A percentile compares a stretch with the other conserved stretches of the same genome.
Evolutionary conservation across 2,329 filamentous ascomycete genomes (phyloP).

Genomic region (Calcarisporium arbuscula): DNA sequence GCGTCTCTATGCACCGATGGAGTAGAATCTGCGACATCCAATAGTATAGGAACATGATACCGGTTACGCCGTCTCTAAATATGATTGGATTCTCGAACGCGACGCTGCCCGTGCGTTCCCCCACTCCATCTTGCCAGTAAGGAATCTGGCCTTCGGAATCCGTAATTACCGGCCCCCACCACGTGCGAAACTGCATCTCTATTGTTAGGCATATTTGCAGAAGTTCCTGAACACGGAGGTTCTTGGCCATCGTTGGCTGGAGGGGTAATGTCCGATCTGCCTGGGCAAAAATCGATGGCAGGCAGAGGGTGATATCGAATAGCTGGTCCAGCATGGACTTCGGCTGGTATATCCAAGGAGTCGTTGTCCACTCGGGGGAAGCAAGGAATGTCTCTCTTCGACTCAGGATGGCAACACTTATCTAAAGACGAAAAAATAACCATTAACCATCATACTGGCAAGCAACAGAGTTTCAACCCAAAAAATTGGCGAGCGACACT

Average conservation of each 20-base stretch:
- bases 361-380: conserved; percentile 42
- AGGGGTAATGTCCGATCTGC: conserved; percentile 35
- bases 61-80: conserved; percentile 38
- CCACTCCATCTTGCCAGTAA: conserved; percentile 33
- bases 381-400: conserved; percentile 46
- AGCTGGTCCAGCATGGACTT: conserved; percentile 46
- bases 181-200: conserved; percentile 41
- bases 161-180: too few species aligned
- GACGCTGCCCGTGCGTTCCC: conserved; percentile 22
- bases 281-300: conserved; percentile 41
- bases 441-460: too few species aligned
- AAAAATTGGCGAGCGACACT: background rate
- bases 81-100: conserved; percentile 39
- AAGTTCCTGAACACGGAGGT: conserved; percentile 40
- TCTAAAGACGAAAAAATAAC: too few species aligned
- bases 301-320: conserved; percentile 41
- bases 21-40: conserved; percentile 47
- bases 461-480: too few species aligned
- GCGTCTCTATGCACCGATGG: conserved; percentile 38
- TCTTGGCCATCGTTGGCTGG: conserved; percentile 34
- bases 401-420: conserved; percentile 41
- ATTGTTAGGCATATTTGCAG: conserved; percentile 40
- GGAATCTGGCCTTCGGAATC: conserved; percentile 27
- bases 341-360: conserved; percentile 46
- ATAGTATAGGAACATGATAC: conserved; percentile 45